Evolutionary conservation across 1,139 yeast genomes (phyloP), one percentile per base, ranked within the genome.

Genomic region (Pichia terricola): DNA sequence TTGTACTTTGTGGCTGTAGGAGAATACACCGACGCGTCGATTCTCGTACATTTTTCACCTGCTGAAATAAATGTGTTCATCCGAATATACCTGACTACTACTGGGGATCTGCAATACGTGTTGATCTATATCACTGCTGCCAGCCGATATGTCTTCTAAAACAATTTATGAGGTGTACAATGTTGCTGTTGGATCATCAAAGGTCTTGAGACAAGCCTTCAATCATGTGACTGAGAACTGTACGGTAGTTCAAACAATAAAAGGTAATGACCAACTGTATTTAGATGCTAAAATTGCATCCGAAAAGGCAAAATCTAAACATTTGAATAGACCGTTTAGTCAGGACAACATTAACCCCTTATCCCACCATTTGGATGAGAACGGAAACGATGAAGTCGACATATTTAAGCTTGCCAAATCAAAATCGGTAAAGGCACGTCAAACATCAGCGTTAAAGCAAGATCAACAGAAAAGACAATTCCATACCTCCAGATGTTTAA

Each of bases 251-350:
- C 56, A 44, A 36, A 49, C 41, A 37, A 45, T 50, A 42, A 54
- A 25, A 41, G 62, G 50, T 44, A 62, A 57, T 38, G 68, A 67
- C 46, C 40, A 53, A 26, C 54, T 69, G 53, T 70, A 66, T 61
- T 49, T 55, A 2, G 63, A 63, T 8, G 59, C 63, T 26, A 61
- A 55, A 36, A 45, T 45, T 25, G 59, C 53, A 38, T 54, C 68
- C 0, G 58, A 54, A 40, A 53, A 53, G 22, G 61, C 59, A 6
- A 58, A 58, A 42, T 50, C 55, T 10, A 44, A 47, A 27, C 41
- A 48, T 11, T 46, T 45, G 2, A 46, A 52, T 3, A 50, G 58
- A 39, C 49, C 50, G 2, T 46, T 49, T 22, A 39, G 45, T 38
- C 35, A 43, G 5, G 32, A 35, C 3, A 52, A 52, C 37, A 40